Conservation (phyloP, 768 basidiomycete genomes). For the Crepidotus variabilis region DNA sequence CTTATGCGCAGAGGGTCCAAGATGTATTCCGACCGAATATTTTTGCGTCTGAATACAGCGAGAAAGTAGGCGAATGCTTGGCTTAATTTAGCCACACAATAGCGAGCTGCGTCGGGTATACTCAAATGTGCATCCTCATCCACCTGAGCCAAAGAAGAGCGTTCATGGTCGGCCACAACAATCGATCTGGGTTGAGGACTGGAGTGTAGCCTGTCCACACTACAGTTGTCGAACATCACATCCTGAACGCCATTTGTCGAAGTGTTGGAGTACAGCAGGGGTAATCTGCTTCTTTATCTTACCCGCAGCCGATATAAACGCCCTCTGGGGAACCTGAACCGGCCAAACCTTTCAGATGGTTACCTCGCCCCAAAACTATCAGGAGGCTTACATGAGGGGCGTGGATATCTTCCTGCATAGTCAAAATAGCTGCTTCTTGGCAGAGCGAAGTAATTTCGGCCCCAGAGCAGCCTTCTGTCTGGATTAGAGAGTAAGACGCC, state of each 20-base stretch:
- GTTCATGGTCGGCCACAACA: no score
- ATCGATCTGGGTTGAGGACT: no score
- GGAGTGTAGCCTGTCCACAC: not conserved
- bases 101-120: no score
- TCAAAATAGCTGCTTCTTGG: constrained; percentile 91
- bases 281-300: constrained; percentile 82
- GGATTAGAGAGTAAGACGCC: not conserved
- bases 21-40: no score
- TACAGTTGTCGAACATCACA: constrained; percentile 20
- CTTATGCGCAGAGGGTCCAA: no score
- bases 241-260: constrained; percentile 58
- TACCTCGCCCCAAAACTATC: not conserved
- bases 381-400: constrained; percentile 60
- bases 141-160: no score
- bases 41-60: no score
- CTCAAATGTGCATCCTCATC: no score
- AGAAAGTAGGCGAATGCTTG: no score
- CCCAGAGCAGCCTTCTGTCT: constrained; percentile 96
- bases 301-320: constrained; percentile 72
- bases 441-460: constrained; percentile 91
- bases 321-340: constrained; percentile 67
- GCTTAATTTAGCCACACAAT: no score
- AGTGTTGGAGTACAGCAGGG: constrained; percentile 67
- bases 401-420: constrained; percentile 86
- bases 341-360: not conserved